phyloP scores from a whole-genome alignment of 495 filamentous ascomycete species.

The Pseudoneurospora amorphoporcata region DNA sequence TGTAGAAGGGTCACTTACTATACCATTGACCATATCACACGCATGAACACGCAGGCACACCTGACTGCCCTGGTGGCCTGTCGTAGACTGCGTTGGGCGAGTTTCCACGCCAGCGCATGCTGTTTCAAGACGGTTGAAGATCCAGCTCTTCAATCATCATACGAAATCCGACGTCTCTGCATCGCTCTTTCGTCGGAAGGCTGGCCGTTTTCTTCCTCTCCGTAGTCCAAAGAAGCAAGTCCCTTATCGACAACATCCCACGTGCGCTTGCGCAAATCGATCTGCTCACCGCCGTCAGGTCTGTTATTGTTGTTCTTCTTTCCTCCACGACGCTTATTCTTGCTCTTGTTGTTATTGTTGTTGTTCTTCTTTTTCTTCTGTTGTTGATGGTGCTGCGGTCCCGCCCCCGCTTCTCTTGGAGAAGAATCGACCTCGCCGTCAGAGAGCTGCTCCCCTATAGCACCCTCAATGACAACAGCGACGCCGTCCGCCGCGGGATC shows the following conservation, averaged over 20 bases:
- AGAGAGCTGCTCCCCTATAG: slow-evolving; percentile 7
- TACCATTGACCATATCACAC: neutral
- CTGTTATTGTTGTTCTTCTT: slow-evolving; percentile 28
- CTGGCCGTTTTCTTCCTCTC: slow-evolving; percentile 24
- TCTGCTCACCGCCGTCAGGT: slow-evolving; percentile 32
- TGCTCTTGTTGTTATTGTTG: neutral
- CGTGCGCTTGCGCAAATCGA: slow-evolving; percentile 48
- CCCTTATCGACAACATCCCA: slow-evolving; percentile 47
- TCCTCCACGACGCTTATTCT: slow-evolving; percentile 2
- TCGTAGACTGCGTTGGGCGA: neutral
- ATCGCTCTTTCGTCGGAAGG: slow-evolving; percentile 12
- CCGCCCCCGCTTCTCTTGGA: slow-evolving; percentile 13
- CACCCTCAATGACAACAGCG: neutral
- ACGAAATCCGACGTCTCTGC: slow-evolving; percentile 37
- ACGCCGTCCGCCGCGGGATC: slow-evolving; percentile 6
- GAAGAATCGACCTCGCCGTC: slow-evolving; percentile 19
- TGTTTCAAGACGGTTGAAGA: neutral
- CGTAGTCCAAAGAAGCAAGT: slow-evolving; percentile 42
- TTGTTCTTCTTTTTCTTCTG: slow-evolving; percentile 21
- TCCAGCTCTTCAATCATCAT: slow-evolving; percentile 32
- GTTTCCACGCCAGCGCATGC: neutral
- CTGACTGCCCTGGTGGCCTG: neutral
- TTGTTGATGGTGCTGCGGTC: slow-evolving; percentile 1
- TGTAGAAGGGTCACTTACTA: slow-evolving; percentile 2
- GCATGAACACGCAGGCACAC: neutral